Conservation (phyloP, 768 basidiomycete species). For the Boletus fagicola region DNA sequence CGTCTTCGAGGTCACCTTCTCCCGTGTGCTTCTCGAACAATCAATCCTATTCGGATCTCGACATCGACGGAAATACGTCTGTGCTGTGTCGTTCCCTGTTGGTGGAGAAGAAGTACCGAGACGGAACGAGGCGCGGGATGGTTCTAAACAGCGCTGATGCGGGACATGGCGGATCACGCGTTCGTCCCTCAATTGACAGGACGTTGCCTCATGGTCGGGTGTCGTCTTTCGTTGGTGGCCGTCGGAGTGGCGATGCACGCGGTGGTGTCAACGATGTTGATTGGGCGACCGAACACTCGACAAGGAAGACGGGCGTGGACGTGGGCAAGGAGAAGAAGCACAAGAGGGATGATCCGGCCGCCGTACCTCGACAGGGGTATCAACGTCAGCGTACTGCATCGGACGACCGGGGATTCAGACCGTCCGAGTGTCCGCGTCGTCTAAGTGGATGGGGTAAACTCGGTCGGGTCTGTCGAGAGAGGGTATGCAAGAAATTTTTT, state of each 20-base stretch:
- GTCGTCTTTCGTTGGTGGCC: neutral
- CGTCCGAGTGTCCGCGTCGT: neutral
- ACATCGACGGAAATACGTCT: slow-evolving; percentile 1
- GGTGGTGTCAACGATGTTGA: neutral
- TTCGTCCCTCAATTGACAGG: neutral
- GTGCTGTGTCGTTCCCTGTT: neutral
- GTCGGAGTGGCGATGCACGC: neutral
- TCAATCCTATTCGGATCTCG: neutral
- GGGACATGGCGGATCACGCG: neutral
- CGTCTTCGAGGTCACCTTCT: slow-evolving; percentile 3
- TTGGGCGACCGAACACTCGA: neutral
- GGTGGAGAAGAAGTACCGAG: neutral
- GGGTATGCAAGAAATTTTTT: slow-evolving; percentile 6
- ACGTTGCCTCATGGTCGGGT: neutral
- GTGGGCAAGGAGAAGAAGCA: slow-evolving; percentile 1
- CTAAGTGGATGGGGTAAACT: neutral
- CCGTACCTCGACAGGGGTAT: neutral
- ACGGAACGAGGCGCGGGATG: neutral
- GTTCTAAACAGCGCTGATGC: neutral
- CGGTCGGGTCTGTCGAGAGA: slow-evolving; percentile 2
- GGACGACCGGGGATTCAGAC: neutral
- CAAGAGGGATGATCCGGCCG: slow-evolving; percentile 19
- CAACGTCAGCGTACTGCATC: neutral
- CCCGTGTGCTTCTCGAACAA: neutral
- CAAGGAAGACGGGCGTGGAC: neutral